Conservation (phyloP, 331 rosid genomes). For the Quercus lobata region DNA sequence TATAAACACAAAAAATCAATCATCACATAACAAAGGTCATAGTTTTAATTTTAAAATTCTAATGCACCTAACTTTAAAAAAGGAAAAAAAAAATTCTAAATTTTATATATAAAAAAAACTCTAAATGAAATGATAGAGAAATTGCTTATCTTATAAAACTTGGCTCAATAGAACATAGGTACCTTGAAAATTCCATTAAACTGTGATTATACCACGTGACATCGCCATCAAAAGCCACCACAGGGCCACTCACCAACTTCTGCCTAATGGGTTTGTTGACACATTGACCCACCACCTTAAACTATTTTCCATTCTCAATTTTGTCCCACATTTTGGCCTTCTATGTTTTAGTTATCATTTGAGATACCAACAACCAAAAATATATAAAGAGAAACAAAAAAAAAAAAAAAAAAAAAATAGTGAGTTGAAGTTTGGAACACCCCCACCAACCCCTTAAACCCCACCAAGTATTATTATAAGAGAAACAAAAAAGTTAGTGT, state of each 20-base stretch:
- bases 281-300: slow-evolving; percentile 17
- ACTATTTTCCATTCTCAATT: not conserved
- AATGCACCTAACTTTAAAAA: too few species aligned
- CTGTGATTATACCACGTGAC: not conserved
- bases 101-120: too few species aligned
- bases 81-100: too few species aligned
- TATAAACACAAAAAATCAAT: too few species aligned
- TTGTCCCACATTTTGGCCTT: not conserved
- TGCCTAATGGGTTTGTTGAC: slow-evolving; percentile 14
- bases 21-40: too few species aligned
- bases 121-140: too few species aligned
- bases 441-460: not conserved
- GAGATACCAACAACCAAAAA: not conserved
- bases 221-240: not conserved
- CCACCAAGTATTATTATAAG: not conserved
- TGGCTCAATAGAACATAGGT: too few species aligned
- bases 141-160: too few species aligned
- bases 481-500: not conserved
- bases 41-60: too few species aligned
- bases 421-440: not conserved
- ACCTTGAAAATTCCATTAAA: not conserved
- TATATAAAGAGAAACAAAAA: too few species aligned
- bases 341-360: not conserved
- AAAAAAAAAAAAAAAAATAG: too few species aligned
- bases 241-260: slow-evolving; percentile 12